Base-by-base conservation (phyloP, 805 yeast species). In the Danielia reshetovae region DNA sequence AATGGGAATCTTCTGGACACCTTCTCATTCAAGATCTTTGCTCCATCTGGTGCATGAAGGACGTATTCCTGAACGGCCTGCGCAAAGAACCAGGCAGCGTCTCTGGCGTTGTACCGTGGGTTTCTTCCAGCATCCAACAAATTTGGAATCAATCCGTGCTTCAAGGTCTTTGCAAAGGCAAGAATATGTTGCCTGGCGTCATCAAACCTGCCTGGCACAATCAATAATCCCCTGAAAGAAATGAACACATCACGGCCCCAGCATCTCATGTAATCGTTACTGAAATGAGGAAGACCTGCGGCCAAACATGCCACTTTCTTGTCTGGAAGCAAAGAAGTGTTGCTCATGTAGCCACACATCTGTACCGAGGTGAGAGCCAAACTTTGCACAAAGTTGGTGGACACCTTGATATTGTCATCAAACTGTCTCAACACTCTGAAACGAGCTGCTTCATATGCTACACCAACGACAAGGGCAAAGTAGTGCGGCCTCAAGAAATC, bases 211-310 rank as follows among this genome's bases (percentile, higher is more conserved):
- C 83, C 89, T 0, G 96, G 75, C 1, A 84, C 80, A 16, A 88
- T 62, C 36, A 88, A 61, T 31, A 90, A 67, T 0, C 98, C 98
- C 41, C 96, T 69, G 27, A 84, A 70, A 0, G 96, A 75, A 29
- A 90, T 82, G 55, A 93, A 93, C 1, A 88, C 95, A 60, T 90
- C 98, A 54, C 98, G 75, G 15, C 98, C 98, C 98, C 98, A 90
- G 56, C 96, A 87, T 58, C 98, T 74, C 96, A 90, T 88, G 59
- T 84, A 89, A 45, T 83, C 87, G 39, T 74, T 75, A 54, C 93
- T 81, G 62, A 90, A 90, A 60, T 88, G 97, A 2, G 98, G 98
- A 41, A 90, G 70, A 1, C 97, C 98, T 2, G 98, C 98, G 11
- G 97, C 96, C 75, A 90, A 69, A 27, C 85, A 76, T 2, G 95